These are phyloP conservation scores for Apiospora phragmitis DNA, from an alignment of 2,329 filamentous ascomycete species.

Conservation along the genomic window DNA sequence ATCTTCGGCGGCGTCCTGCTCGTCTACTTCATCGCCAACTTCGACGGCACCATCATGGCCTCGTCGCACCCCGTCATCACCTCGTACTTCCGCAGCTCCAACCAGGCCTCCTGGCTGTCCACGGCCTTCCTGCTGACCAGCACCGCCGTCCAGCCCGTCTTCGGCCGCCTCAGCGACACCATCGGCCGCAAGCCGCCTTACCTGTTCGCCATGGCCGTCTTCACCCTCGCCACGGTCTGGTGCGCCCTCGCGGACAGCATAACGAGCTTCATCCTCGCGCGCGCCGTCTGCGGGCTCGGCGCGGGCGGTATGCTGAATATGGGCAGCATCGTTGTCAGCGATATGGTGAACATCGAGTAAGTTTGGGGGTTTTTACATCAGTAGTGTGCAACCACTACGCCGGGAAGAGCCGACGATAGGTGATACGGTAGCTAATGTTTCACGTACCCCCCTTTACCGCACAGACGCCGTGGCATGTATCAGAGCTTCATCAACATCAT, in stretches of 20 bases:
- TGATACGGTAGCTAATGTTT: background rate
- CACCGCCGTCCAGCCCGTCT: slow-evolving; percentile 73
- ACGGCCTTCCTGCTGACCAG: slow-evolving; percentile 77
- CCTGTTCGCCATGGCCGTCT: slow-evolving; percentile 62
- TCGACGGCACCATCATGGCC: slow-evolving; percentile 81
- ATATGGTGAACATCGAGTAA: slow-evolving; percentile 72
- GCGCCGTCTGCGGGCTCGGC: slow-evolving; percentile 71
- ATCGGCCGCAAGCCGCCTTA: slow-evolving; percentile 69
- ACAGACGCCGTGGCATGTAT: slow-evolving; percentile 62
- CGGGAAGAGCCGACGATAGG: background rate
- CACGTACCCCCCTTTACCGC: background rate
- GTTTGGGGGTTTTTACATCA: slow-evolving; percentile 21
- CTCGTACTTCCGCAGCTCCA: slow-evolving; percentile 75
- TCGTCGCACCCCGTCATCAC: slow-evolving; percentile 80
- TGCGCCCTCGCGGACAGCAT: slow-evolving; percentile 69
- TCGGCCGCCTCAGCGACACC: slow-evolving; percentile 73
- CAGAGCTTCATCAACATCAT: slow-evolving; percentile 70
- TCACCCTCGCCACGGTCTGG: slow-evolving; percentile 65
- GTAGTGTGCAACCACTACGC: background rate
- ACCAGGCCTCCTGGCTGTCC: slow-evolving; percentile 80
- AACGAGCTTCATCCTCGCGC: slow-evolving; percentile 67
- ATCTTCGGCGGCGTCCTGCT: slow-evolving; percentile 61
- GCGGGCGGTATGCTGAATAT: slow-evolving; percentile 71
- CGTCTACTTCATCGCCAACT: slow-evolving; percentile 61
- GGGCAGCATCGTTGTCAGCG: slow-evolving; percentile 70